These are phyloP conservation scores for Papiliotrema flavescens DNA, from an alignment of 1,284 basidiomycete genomes.

Conservation along the genomic window DNA sequence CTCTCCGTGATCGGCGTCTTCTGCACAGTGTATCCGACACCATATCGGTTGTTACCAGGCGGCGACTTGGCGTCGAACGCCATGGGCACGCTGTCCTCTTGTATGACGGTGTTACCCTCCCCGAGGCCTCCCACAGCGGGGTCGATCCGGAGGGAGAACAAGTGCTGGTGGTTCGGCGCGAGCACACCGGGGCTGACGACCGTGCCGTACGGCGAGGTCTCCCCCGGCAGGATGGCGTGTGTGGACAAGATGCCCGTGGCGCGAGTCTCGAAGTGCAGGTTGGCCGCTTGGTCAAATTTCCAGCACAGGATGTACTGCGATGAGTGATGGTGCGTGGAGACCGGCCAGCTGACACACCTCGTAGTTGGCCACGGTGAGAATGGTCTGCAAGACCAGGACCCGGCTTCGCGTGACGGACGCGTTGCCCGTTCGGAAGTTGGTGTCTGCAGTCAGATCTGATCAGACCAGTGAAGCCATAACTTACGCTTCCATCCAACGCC, in stretches of 20 bases:
- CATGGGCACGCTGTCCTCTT: constrained; percentile 46
- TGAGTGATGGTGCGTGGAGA: neutral
- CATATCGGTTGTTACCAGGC: constrained; percentile 39
- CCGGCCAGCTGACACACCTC: neutral
- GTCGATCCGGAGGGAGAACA: constrained; percentile 49
- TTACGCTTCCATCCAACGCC: constrained; percentile 48
- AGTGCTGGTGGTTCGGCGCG: constrained; percentile 49
- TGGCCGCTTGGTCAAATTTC: constrained; percentile 49
- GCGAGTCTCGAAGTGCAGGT: constrained; percentile 48
- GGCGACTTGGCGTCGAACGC: constrained; percentile 32
- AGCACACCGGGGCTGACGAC: constrained; percentile 46
- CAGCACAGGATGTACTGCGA: constrained; percentile 44
- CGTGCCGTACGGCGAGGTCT: constrained; percentile 48
- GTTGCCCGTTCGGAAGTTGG: constrained; percentile 48
- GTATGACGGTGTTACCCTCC: constrained; percentile 45
- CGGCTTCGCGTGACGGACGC: constrained; percentile 42
- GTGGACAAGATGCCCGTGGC: constrained; percentile 50
- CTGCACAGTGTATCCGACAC: constrained; percentile 44
- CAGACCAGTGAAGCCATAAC: neutral
- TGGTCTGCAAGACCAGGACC: constrained; percentile 47
- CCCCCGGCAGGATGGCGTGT: constrained; percentile 43
- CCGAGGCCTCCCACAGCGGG: constrained; percentile 35
- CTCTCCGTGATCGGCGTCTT: constrained; percentile 38
- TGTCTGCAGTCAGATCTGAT: constrained; percentile 23
- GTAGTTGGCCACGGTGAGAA: constrained; percentile 14